Evolutionary conservation across 371 early-diverging fungal genomes (phyloP), one percentile per base, ranked within the genome.

Genomic region (Mucor irregularis): DNA sequence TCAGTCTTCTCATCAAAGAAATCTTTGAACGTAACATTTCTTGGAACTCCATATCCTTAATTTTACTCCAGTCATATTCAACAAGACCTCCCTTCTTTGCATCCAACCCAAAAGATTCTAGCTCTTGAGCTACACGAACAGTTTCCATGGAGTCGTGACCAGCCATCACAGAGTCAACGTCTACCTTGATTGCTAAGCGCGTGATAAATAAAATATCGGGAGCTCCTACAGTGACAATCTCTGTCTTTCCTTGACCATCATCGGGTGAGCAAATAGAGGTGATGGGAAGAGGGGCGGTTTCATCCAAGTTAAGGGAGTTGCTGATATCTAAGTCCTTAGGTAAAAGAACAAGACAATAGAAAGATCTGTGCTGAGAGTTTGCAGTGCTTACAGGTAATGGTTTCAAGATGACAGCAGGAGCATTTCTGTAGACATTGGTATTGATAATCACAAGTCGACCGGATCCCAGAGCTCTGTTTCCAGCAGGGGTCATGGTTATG

Each of bases 31-130:
- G 66, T 30, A 80, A 56, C 64, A 78, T 76, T 57, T 90, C 85
- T 60, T 91, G 90, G 71, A 95, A 94, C 24, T 95, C 95, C 19
- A 93, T 72, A 28, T 90, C 88, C 38, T 88, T 85, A 53, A 95
- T 82, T 70, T 91, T 93, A 29, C 64, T 68, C 86, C 86, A 90
- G 21, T 87, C 86, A 45, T 74, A 85, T 50, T 89, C 91, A 3
- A 60, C 54, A 1, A 82, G 58, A 14, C 69, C 64, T 59, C 71
- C 49, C 40, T 63, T 66, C 29, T 74, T 71, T 0, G 78, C 64
- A 40, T 84, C 81, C 16, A 65, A 66, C 0, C 81, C 85, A 69
- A 83, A 75, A 1, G 69, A 60, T 44, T 71, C 67, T n/a, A 92
- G 66, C 35, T 83, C 73, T 58, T 82, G 82, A 7, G 64, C 66